These are phyloP conservation scores for Chalaropsis ovoidea DNA, from an alignment of 2,329 filamentous ascomycete genomes.

Conservation along the genomic window DNA sequence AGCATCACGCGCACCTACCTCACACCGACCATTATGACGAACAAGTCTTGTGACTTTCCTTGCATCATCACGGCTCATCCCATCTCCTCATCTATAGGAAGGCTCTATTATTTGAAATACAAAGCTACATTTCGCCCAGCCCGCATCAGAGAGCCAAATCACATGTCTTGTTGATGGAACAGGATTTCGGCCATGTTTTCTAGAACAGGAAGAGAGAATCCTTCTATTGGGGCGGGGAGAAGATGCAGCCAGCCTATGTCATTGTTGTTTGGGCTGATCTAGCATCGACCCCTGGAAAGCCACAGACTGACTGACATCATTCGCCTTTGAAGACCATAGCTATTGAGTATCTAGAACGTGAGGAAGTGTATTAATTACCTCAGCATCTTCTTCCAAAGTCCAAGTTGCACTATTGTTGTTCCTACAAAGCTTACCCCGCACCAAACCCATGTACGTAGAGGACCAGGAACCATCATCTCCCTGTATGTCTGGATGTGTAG, in stretches of 20 bases:
- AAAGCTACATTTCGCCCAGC: too few species aligned
- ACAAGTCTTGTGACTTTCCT: too few species aligned
- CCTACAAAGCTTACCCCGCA: slow-evolving; percentile 1
- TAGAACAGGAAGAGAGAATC: neutral
- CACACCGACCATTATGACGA: too few species aligned
- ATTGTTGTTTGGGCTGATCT: neutral
- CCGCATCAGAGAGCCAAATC: neutral
- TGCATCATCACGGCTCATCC: too few species aligned
- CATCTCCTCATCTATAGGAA: too few species aligned
- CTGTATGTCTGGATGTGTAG: neutral
- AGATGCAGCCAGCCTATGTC: neutral
- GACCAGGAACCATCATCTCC: neutral
- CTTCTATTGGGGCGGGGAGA: neutral
- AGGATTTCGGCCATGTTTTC: neutral
- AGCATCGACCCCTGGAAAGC: neutral
- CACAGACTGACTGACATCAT: neutral
- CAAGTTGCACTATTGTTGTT: neutral
- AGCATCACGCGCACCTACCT: neutral
- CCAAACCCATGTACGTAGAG: neutral
- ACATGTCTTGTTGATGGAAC: neutral
- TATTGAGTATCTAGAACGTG: neutral
- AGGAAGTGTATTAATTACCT: neutral
- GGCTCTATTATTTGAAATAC: too few species aligned
- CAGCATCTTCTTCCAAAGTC: neutral
- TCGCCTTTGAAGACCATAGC: neutral